Evolutionary conservation across 805 yeast species (phyloP).

Genomic region (Pichia phayaonensis): DNA sequence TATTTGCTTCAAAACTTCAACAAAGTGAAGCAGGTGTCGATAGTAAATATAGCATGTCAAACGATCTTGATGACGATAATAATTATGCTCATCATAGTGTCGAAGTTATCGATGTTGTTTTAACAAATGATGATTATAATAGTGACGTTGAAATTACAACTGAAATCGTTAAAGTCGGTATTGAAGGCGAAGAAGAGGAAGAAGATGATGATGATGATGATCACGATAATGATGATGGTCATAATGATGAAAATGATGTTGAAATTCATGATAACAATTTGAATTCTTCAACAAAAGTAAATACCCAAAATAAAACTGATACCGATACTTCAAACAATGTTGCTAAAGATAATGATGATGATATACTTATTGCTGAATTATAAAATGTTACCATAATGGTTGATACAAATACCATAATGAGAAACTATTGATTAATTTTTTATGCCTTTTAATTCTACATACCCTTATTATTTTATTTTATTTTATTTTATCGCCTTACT

Average conservation of each 20-base stretch:
- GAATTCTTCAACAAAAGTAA: not conserved
- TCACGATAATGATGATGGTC: not conserved
- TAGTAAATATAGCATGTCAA: conserved; percentile 15
- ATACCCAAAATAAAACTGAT: not conserved
- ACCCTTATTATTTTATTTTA: too few relatives aligned
- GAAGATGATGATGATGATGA: conserved; percentile 2
- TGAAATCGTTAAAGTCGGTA: conserved; percentile 2
- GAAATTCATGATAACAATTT: not conserved
- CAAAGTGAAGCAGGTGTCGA: conserved; percentile 38
- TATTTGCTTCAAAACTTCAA: conserved; percentile 65
- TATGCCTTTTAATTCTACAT: not conserved
- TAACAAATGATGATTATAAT: conserved; percentile 5
- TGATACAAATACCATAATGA: not conserved
- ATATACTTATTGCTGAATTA: conserved; percentile 5
- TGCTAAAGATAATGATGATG: conserved; percentile 1
- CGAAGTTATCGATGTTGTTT: conserved; percentile 4
- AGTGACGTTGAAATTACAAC: conserved; percentile 5
- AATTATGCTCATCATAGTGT: not conserved
- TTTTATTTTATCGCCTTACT: not conserved
- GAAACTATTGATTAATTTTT: not conserved
- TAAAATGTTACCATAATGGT: not conserved
- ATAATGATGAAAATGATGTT: not conserved
- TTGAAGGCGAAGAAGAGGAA: conserved; percentile 3
- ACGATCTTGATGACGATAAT: conserved; percentile 12
- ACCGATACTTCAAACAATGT: not conserved